These are phyloP conservation scores for Lodderomyces elongisporus DNA, from an alignment of 1,139 yeast species.

Conservation along the genomic window DNA sequence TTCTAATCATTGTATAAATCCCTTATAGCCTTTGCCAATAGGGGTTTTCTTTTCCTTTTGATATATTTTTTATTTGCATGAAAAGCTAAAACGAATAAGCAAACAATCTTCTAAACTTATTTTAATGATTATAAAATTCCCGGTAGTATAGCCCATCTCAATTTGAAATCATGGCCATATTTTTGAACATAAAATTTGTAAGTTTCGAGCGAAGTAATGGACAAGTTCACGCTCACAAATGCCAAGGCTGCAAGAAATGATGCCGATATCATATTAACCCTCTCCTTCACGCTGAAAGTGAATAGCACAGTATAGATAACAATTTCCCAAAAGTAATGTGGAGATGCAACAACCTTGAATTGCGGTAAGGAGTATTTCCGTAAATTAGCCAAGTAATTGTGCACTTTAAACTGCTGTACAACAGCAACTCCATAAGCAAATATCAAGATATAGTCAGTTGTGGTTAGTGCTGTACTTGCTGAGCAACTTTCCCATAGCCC, in stretches of 20 bases:
- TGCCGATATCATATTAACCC: constrained; percentile 9
- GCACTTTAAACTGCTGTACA: constrained; percentile 54
- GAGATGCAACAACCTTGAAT: constrained; percentile 49
- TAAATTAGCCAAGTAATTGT: constrained; percentile 53
- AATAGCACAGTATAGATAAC: constrained; percentile 47
- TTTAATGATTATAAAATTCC: constrained; percentile 12
- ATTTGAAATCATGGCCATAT: constrained; percentile 18
- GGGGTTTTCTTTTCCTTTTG: not conserved
- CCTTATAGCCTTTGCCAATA: too few relatives aligned
- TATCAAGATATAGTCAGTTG: constrained; percentile 16
- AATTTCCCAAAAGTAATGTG: constrained; percentile 80
- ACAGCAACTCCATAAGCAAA: constrained; percentile 40
- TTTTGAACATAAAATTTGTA: constrained; percentile 44
- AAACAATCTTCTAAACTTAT: too few relatives aligned
- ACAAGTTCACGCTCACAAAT: constrained; percentile 62
- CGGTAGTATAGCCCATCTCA: constrained; percentile 19
- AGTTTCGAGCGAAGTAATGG: constrained; percentile 60
- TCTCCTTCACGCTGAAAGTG: constrained; percentile 16
- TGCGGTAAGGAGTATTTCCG: constrained; percentile 66
- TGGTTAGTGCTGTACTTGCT: constrained; percentile 9
- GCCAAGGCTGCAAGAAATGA: constrained; percentile 24
- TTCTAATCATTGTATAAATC: too few relatives aligned
- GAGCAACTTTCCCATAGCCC: constrained; percentile 13
- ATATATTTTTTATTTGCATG: not conserved
- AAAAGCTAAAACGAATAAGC: too few relatives aligned